Percentiles rank a stretch among this genome's conserved stretches.
phyloP scores from a whole-genome alignment of 352 stramenopile species.

The Phytophthora lateralis region DNA sequence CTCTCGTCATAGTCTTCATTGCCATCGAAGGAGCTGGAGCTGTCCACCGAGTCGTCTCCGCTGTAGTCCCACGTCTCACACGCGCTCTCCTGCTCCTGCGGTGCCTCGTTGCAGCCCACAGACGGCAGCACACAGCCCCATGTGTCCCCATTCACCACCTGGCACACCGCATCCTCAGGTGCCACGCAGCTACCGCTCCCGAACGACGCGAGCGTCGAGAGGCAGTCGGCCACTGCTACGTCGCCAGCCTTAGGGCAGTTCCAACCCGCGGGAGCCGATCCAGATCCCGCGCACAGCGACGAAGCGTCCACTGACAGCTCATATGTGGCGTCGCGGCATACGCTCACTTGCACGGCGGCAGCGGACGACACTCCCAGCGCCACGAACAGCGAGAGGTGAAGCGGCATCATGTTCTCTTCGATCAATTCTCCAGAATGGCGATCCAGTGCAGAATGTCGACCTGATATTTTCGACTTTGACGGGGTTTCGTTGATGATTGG shows the following conservation, averaged over 20 bases:
- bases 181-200: slow-evolving; percentile 33
- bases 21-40: slow-evolving; percentile 22
- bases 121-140: slow-evolving; percentile 57
- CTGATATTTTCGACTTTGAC: slow-evolving; percentile 29
- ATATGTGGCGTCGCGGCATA: slow-evolving; percentile 55
- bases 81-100: slow-evolving; percentile 5
- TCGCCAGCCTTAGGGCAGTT: slow-evolving; percentile 42
- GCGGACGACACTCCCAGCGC: slow-evolving; percentile 4
- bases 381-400: slow-evolving; percentile 20
- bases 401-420: slow-evolving; percentile 16
- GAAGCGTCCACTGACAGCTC: slow-evolving; percentile 24
- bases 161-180: slow-evolving; percentile 44
- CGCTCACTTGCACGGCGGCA: slow-evolving; percentile 37
- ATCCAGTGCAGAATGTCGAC: slow-evolving; percentile 4
- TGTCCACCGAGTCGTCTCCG: slow-evolving; percentile 26
- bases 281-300: slow-evolving; percentile 38
- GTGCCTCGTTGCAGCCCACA: slow-evolving; percentile 30
- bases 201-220: slow-evolving; percentile 41
- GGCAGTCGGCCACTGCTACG: slow-evolving; percentile 43
- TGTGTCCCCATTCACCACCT: slow-evolving; percentile 35
- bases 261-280: slow-evolving; percentile 28
- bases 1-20: slow-evolving; percentile 37
- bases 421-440: slow-evolving; percentile 11
- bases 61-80: slow-evolving; percentile 45
- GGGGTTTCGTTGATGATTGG: slow-evolving; percentile 22